These are phyloP conservation scores for Thelonectria discophora DNA, from an alignment of 2,329 filamentous ascomycete species.

Conservation along the genomic window DNA sequence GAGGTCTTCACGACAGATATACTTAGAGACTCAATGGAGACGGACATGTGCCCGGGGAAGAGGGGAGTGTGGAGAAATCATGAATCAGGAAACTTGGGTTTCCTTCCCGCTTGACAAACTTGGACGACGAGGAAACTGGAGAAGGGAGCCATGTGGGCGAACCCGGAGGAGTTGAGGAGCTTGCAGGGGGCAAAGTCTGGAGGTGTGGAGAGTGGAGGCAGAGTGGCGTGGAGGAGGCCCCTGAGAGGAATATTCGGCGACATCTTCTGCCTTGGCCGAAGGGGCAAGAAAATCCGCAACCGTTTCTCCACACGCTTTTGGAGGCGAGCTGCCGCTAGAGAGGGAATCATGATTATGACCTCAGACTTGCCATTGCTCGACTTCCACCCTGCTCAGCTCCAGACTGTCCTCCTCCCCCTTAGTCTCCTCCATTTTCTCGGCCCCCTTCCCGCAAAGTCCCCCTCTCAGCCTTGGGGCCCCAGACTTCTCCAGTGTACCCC, in stretches of 20 bases:
- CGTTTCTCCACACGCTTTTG: constrained; percentile 10
- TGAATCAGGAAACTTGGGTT: constrained; percentile 1
- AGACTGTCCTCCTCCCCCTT: background rate
- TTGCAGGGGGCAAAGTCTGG: background rate
- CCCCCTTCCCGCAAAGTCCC: too few species aligned
- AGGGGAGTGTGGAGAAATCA: background rate
- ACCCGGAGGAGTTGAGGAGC: too few species aligned
- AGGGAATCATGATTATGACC: background rate
- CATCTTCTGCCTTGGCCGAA: constrained; percentile 10
- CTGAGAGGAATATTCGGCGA: constrained; percentile 17
- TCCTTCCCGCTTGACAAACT: constrained; percentile 2
- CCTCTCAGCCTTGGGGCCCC: constrained; percentile 20
- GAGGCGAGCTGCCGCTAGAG: background rate
- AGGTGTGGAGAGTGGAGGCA: background rate
- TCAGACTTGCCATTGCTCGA: background rate
- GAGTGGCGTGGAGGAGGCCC: background rate
- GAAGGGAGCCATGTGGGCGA: background rate
- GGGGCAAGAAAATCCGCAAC: constrained; percentile 13
- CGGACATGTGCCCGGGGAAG: constrained; percentile 18
- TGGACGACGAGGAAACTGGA: constrained; percentile 3
- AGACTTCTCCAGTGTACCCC: constrained; percentile 3
- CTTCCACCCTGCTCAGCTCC: too few species aligned
- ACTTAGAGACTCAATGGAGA: constrained; percentile 1
- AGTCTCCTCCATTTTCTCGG: background rate
- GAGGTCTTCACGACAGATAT: constrained; percentile 11